Base-by-base conservation (phyloP, 2,329 filamentous ascomycete species). In the Botrytis sinoallii region DNA sequence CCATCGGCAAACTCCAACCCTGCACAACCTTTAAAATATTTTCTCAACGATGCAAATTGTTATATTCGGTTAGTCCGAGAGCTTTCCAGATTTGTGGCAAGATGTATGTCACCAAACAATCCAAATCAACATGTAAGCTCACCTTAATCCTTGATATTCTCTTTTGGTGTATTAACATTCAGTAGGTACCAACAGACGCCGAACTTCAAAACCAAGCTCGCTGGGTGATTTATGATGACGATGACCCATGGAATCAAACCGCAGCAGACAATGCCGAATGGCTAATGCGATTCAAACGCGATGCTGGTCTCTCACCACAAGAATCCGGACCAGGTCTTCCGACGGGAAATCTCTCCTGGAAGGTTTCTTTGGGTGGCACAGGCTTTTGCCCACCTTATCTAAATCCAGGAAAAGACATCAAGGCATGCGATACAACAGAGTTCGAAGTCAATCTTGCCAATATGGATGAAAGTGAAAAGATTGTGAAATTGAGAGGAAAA, bases 241-340 rank as follows among this genome's bases (percentile, higher is more conserved):
- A 90, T 73, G 89, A 90, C 77, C 87, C 88, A 3, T 90, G 88
- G 87, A 90, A 91, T 79, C 86, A 89, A 77, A 91, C 89, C 0
- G 87, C 88, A 0, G 88, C 88, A 44, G 89, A 91, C 78, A 90
- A 91, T 76, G 85, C 84, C 0, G 88, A 91, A 80, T 91, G 89
- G 89, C 84, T 91, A 20, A 84, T 85, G 73, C 85, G 88, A 63
- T 90, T 91, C 82, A 91, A 91, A 80, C 85, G 88, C 18, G 85
- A 88, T 66, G 84, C 83, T 0, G 88, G 88, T 29, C 86, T 91
- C 44, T 80, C 86, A 4, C 82, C 83, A 0, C 80, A 83, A n/a
- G 81, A 83, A 7, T 81, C 83, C 7, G 86, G 88, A 0, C 88
- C 88, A 0, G 88, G 87, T 3, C 83, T 90, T 0, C 82, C 84